These are phyloP conservation scores for Linum tenue DNA, from an alignment of 345 rosid species.

Conservation along the genomic window DNA sequence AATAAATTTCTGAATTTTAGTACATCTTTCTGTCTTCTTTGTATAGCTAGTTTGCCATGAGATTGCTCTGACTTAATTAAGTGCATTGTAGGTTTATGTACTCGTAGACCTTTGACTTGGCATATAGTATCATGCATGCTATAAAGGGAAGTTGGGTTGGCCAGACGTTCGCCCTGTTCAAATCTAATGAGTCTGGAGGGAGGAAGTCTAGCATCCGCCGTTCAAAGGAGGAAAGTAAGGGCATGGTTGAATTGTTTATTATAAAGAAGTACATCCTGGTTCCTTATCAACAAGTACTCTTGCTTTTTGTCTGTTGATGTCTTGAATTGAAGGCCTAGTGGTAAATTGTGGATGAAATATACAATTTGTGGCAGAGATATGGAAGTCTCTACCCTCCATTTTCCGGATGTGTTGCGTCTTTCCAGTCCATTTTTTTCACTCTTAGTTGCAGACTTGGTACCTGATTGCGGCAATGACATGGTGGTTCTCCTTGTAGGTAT, in stretches of 20 bases:
- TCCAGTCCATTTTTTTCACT: not conserved
- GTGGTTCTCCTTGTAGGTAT: slow-evolving; percentile 40
- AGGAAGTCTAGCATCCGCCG: slow-evolving; percentile 77
- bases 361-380: not conserved
- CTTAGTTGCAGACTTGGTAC: slow-evolving; percentile 1
- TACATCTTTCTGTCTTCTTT: not conserved
- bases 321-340: not conserved
- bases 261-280: slow-evolving; percentile 54
- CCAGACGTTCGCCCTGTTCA: slow-evolving; percentile 70
- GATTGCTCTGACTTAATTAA: not conserved
- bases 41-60: not conserved
- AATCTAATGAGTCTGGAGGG: slow-evolving; percentile 54
- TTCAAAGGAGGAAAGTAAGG: slow-evolving; percentile 86
- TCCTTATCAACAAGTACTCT: slow-evolving; percentile 13
- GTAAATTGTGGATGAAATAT: too few relatives aligned
- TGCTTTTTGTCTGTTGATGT: not conserved
- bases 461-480: slow-evolving; percentile 9
- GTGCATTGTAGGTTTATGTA: not conserved
- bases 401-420: not conserved
- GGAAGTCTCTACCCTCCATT: not conserved
- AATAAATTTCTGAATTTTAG: too few relatives aligned
- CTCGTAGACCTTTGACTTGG: not conserved
- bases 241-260: slow-evolving; percentile 58
- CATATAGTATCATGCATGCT: slow-evolving; percentile 45
- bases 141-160: slow-evolving; percentile 61